Evolutionary conservation across 1,284 basidiomycete genomes (phyloP).

Genomic region (Peniophora sp.): DNA sequence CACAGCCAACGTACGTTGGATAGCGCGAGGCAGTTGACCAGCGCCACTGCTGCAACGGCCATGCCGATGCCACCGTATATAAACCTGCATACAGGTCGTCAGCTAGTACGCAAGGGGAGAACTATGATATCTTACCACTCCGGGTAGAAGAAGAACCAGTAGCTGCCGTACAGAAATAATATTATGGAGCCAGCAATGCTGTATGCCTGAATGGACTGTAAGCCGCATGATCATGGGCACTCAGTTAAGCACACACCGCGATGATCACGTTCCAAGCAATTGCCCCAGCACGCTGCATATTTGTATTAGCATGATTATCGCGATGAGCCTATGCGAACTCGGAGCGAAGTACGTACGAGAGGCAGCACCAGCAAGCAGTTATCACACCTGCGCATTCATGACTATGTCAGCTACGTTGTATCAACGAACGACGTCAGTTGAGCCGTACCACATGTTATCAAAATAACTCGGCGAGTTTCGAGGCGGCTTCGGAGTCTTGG

Average conservation of each 20-base stretch:
- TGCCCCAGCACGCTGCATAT: conserved; percentile 54
- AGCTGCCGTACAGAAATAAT: conserved; percentile 58
- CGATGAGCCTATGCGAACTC: no score
- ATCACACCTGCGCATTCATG: conserved; percentile 46
- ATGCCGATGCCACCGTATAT: conserved; percentile 71
- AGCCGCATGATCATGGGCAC: conserved; percentile 8
- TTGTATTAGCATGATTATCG: background rate
- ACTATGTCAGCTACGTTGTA: background rate
- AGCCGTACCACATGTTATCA: conserved; percentile 14
- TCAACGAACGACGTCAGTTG: conserved; percentile 2
- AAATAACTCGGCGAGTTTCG: background rate
- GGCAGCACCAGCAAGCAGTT: conserved; percentile 64
- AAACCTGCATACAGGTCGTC: conserved; percentile 34
- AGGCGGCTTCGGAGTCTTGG: background rate
- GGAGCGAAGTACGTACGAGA: conserved; percentile 46
- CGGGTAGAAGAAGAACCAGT: conserved; percentile 61
- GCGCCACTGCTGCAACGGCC: conserved; percentile 44
- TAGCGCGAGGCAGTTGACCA: conserved; percentile 56
- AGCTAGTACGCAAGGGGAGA: background rate
- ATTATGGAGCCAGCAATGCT: conserved; percentile 64
- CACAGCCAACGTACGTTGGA: conserved; percentile 43
- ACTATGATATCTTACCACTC: conserved; percentile 49
- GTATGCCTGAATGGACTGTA: conserved; percentile 38
- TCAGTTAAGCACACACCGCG: conserved; percentile 30
- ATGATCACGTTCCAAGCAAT: conserved; percentile 68